Evolutionary conservation across 352 stramenopile species (phyloP).

Genomic region (Globisporangium takayamanum): DNA sequence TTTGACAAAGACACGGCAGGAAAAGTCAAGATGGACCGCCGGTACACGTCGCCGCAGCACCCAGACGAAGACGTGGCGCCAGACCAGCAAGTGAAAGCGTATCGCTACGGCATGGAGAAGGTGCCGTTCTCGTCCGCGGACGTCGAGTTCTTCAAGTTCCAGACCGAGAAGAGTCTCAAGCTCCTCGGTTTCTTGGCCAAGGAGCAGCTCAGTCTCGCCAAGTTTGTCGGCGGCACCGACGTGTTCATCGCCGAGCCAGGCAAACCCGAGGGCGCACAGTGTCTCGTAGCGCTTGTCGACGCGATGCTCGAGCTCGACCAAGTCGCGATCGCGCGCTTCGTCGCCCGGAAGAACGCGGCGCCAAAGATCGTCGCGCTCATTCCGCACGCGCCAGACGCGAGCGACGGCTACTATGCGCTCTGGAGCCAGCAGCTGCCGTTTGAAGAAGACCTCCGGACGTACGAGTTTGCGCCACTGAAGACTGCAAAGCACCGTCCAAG

Average conservation of each 20-base stretch:
- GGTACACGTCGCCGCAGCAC: conserved; percentile 58
- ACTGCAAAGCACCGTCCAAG: conserved; percentile 42
- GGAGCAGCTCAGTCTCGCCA: conserved; percentile 34
- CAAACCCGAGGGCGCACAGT: conserved; percentile 55
- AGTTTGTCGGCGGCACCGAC: conserved; percentile 60
- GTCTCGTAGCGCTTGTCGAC: conserved; percentile 54
- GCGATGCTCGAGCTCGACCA: conserved; percentile 60
- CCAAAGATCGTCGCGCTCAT: conserved; percentile 75
- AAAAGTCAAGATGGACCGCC: conserved; percentile 69
- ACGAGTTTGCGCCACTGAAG: conserved; percentile 70
- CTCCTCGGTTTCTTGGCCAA: conserved; percentile 66
- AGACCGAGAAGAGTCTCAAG: conserved; percentile 73
- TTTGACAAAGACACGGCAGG: conserved; percentile 49
- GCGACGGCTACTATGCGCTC: conserved; percentile 58
- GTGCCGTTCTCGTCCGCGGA: conserved; percentile 79
- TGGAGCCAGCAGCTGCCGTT: conserved; percentile 74
- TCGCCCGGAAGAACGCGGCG: conserved; percentile 64
- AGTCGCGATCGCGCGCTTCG: conserved; percentile 71
- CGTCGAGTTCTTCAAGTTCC: conserved; percentile 77
- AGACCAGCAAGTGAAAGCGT: conserved; percentile 73
- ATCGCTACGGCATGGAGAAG: conserved; percentile 71
- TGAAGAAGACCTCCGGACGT: conserved; percentile 72
- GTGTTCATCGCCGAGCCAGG: conserved; percentile 70
- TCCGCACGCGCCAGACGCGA: conserved; percentile 31
- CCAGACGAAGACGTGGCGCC: conserved; percentile 65